Base-by-base conservation (phyloP, 2,329 filamentous ascomycete genomes). In the Erysiphe pulchra region DNA sequence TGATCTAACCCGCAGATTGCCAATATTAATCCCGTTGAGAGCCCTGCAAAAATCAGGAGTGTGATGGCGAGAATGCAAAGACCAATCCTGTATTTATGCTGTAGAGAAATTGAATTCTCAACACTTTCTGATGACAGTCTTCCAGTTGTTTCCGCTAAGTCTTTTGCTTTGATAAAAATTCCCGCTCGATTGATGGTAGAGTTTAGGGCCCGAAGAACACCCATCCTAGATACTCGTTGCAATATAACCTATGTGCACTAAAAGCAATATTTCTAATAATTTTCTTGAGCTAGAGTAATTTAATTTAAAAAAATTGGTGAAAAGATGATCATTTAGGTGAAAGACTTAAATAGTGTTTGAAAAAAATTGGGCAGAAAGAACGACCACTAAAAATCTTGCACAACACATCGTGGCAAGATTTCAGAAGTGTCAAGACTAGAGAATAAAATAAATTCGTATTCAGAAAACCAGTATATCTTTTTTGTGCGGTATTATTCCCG, bases 1-100 rank as follows among this genome's bases (percentile, higher is more conserved):
- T 48, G 47, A 36, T 56, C 52, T 37, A 53, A 48, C 24, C 55
- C 51, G 38, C 51, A 55, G 31, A 55, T 44, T 44, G 50, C 54
- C 31, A 56, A 43, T 10, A 51, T 55, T 18, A 56, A 44, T 7
- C 54, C 55, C 13, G 53, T 50, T 13, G 55, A 44, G 4, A 57
- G 43, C 6, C 51, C 51, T 32, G 47, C 48, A 18, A 54, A 14
- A 11, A 48, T 17, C 16, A 56, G 39, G 7, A 55, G 39, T 16
- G 48, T 16, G 9, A 36, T 17, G 12, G 51, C 49, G 4, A 55
- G 32, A 31, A 45, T 12, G 1, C 44, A 33, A 48, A 55, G 51
- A 32, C 47, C 47, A 38, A 47, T 40, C 16, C 12, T 40, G n/a
- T 14, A 13, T n/a, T 7, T 34, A 8, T 6, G 33, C 12, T 34